These are phyloP conservation scores for Lanmaoa rubissima DNA, from an alignment of 768 basidiomycete species.

Conservation along the genomic window DNA sequence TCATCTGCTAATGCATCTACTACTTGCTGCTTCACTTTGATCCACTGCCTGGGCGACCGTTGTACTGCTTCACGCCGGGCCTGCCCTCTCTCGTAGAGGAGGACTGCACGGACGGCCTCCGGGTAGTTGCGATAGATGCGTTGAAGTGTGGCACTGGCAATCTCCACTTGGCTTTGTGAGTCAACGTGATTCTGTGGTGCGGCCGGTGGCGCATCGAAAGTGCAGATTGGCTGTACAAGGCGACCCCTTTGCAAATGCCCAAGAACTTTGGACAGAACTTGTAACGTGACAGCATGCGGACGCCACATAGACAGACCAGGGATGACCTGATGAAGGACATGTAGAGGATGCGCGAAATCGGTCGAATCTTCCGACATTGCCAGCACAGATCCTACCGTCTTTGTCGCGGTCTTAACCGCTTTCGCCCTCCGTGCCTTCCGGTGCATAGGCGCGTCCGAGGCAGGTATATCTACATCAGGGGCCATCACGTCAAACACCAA, in stretches of 20 bases:
- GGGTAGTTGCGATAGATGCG: conserved; percentile 54
- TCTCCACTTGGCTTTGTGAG: conserved; percentile 23
- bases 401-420: conserved; percentile 21
- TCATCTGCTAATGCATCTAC: conserved; percentile 27
- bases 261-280: conserved; percentile 46
- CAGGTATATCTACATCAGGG: conserved; percentile 25
- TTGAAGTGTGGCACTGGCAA: conserved; percentile 42
- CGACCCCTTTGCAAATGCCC: conserved; percentile 50
- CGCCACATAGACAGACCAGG: conserved; percentile 67
- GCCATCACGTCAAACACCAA: conserved; percentile 35
- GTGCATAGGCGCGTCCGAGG: conserved; percentile 32
- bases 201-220: conserved; percentile 21
- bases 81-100: conserved; percentile 35
- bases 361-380: conserved; percentile 20
- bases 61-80: conserved; percentile 21
- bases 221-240: conserved; percentile 42
- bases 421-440: conserved; percentile 24
- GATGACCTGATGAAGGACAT: conserved; percentile 59
- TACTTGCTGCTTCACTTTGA: conserved; percentile 13
- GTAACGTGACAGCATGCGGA: conserved; percentile 53
- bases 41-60: conserved; percentile 22
- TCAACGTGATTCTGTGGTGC: conserved; percentile 17
- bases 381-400: conserved; percentile 13
- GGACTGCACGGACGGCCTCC: conserved; percentile 35
- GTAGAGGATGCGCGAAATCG: conserved; percentile 60